phyloP scores from a whole-genome alignment of 2,329 filamentous ascomycete genomes.

The Stachybotrys chartarum region DNA sequence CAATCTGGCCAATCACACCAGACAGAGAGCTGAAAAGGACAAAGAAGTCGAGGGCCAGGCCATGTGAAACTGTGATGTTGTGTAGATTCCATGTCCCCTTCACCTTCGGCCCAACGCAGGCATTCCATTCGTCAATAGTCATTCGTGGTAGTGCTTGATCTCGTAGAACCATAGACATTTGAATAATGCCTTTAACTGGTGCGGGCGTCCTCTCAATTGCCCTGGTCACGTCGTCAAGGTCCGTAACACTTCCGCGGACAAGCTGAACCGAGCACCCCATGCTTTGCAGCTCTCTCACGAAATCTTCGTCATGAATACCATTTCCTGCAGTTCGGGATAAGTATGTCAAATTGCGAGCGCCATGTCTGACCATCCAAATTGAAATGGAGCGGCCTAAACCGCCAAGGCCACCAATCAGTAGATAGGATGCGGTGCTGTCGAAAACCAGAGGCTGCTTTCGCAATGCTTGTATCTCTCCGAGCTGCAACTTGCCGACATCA shows the following conservation, averaged over 20 bases:
- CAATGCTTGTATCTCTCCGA: neutral
- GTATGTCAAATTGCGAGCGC: constrained; percentile 16
- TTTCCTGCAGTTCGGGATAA: constrained; percentile 16
- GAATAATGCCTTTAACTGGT: constrained; percentile 30
- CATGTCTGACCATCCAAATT: constrained; percentile 16
- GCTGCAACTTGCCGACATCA: neutral
- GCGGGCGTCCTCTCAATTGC: constrained; percentile 9
- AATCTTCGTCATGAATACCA: constrained; percentile 5
- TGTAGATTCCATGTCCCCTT: constrained; percentile 28
- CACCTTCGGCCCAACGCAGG: constrained; percentile 20
- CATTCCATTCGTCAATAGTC: constrained; percentile 21
- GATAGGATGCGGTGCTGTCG: constrained; percentile 9
- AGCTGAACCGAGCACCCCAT: constrained; percentile 17
- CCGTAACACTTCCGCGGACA: constrained; percentile 24
- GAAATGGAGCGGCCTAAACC: constrained; percentile 8
- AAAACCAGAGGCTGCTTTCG: neutral
- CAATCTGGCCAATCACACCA: constrained; percentile 14
- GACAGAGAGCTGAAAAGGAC: constrained; percentile 18
- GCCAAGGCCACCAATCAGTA: constrained; percentile 15
- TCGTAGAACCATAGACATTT: constrained; percentile 29
- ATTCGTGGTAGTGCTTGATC: constrained; percentile 15
- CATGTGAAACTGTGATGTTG: constrained; percentile 3
- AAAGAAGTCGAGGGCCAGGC: constrained; percentile 23
- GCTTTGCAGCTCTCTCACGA: constrained; percentile 14
- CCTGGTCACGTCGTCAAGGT: constrained; percentile 16